Percentiles rank a stretch among this genome's conserved stretches.
phyloP scores from a whole-genome alignment of 1,284 basidiomycete genomes.

The Ustilago hordei region DNA sequence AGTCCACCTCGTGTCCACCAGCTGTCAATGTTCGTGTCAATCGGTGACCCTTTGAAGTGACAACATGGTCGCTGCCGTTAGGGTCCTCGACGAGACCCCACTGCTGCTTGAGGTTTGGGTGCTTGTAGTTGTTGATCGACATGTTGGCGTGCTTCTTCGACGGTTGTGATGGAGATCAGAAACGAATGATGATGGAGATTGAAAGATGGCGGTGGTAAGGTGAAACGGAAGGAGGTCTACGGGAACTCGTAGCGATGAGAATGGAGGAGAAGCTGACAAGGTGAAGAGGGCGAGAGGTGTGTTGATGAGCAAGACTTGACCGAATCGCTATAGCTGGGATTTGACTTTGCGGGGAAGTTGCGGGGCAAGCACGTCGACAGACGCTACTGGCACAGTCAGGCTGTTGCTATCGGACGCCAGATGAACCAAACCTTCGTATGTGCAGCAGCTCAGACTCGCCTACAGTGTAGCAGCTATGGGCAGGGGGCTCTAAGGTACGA shows the following conservation, averaged over 20 bases:
- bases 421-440: slow-evolving; percentile 3
- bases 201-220: slow-evolving; percentile 10
- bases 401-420: neutral
- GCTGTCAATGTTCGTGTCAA: slow-evolving; percentile 40
- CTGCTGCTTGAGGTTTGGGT: slow-evolving; percentile 51
- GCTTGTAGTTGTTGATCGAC: slow-evolving; percentile 40
- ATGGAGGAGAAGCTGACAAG: neutral
- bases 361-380: neutral
- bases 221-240: neutral
- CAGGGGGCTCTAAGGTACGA: neutral
- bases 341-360: slow-evolving; percentile 2
- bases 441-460: neutral
- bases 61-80: slow-evolving; percentile 43
- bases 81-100: slow-evolving; percentile 49
- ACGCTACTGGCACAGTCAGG: neutral
- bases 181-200: neutral
- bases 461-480: neutral
- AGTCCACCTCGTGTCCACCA: slow-evolving; percentile 50
- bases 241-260: neutral
- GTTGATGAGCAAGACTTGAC: slow-evolving; percentile 6
- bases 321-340: neutral
- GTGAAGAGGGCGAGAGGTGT: neutral
- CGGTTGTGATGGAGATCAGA: neutral
- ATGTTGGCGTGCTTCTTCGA: slow-evolving; percentile 20
- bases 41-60: slow-evolving; percentile 33